Conservation (phyloP, 345 rosid genomes). For the Aurinia saxatilis region DNA sequence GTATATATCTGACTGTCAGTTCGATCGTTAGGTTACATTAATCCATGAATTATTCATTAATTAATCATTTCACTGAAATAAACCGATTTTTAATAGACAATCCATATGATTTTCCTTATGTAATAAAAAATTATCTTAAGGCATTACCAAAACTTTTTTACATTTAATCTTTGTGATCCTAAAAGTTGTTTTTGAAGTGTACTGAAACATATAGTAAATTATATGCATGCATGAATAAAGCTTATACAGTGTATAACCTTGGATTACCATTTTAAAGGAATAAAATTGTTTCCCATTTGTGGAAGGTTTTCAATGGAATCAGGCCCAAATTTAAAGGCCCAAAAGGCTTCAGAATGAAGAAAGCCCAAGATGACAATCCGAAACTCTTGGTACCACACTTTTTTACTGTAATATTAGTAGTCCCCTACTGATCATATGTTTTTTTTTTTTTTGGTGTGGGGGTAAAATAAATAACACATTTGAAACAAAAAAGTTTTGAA, state of each 20-base stretch:
- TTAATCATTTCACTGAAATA: background rate
- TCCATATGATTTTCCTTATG: constrained; percentile 2
- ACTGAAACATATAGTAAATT: background rate
- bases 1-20: background rate
- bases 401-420: too few species aligned
- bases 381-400: too few species aligned
- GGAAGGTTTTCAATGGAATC: too few species aligned
- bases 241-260: too few species aligned
- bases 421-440: too few species aligned
- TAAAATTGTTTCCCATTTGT: too few species aligned
- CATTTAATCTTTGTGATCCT: background rate
- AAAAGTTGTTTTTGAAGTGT: background rate
- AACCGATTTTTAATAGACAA: background rate
- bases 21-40: background rate
- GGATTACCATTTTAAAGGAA: background rate
- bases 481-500: too few species aligned
- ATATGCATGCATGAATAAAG: background rate
- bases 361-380: too few species aligned
- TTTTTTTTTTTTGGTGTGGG: too few species aligned
- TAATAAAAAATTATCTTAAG: background rate
- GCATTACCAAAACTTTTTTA: background rate
- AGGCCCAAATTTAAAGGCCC: too few species aligned
- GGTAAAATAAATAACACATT: too few species aligned
- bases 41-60: background rate
- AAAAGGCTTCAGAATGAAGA: too few species aligned